phyloP scores from a whole-genome alignment of 164 flowering plant genomes.

The Echeveria elegans region DNA sequence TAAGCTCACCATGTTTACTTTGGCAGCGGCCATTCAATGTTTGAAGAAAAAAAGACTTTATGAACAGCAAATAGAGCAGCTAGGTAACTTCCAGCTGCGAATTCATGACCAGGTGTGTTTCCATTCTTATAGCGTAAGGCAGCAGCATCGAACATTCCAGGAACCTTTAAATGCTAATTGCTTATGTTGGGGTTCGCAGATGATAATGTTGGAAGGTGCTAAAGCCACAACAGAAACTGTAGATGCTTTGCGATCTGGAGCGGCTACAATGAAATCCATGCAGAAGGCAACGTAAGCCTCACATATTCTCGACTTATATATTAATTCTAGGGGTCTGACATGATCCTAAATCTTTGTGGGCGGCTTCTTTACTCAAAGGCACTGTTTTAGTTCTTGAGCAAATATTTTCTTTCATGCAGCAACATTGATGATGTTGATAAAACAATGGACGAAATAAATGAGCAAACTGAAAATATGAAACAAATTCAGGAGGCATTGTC shows the following conservation, averaged over 20 bases:
- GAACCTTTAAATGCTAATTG: not conserved
- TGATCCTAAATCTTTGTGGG: not conserved
- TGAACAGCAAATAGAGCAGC: slow-evolving; percentile 62
- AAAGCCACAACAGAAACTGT: slow-evolving; percentile 77
- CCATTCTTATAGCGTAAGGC: not conserved
- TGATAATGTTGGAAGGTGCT: slow-evolving; percentile 76
- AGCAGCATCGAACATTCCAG: not conserved
- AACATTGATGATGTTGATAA: slow-evolving; percentile 50
- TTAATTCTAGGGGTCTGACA: no score
- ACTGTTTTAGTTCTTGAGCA: not conserved
- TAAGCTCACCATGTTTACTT: slow-evolving; percentile 1
- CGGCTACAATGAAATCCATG: slow-evolving; percentile 64
- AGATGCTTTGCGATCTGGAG: slow-evolving; percentile 62
- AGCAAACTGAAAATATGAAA: slow-evolving; percentile 50
- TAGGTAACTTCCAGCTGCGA: slow-evolving; percentile 59
- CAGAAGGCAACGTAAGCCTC: slow-evolving; percentile 61
- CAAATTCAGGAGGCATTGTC: slow-evolving; percentile 44
- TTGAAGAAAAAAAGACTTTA: slow-evolving; percentile 63
- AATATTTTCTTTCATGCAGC: slow-evolving; percentile 17
- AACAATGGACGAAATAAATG: slow-evolving; percentile 52
- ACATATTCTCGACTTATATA: not conserved
- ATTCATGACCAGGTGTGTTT: slow-evolving; percentile 57
- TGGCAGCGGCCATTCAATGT: slow-evolving; percentile 64
- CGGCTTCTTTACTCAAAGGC: not conserved
- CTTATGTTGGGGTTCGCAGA: slow-evolving; percentile 22